Evolutionary conservation across 2,329 filamentous ascomycete genomes (phyloP), one percentile per base, ranked within the genome.

Genomic region (Cordyceps pruinosa): DNA sequence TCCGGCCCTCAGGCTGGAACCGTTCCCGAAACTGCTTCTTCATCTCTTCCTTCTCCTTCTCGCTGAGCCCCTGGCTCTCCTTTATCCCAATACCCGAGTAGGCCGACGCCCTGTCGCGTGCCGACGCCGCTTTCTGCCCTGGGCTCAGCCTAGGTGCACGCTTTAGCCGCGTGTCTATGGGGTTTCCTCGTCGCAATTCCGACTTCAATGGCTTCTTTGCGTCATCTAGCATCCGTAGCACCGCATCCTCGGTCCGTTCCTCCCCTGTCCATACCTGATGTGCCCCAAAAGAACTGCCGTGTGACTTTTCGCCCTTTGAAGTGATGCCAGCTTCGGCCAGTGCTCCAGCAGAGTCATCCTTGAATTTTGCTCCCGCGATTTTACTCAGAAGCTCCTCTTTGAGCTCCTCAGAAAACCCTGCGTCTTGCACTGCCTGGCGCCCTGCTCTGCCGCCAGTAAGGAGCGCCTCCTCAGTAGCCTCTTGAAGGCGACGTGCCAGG

Each of bases 181-280:
- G 73, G 9, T 75, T 75, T 2, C 77, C 77, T 35, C 82, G 73
- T 3, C n/a, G n/a, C n/a, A 80, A 64, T 1, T 71, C 74, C 4
- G 75, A 75, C 15, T 69, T 72, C 49, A 95, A 74, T 0, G 87
- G 88, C 66, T 91, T 90, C 59, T 83, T 83, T 26, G 89, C 82
- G 67, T 96, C 90, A 57, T 89, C 82, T 12, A 94, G 72, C 88
- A 97, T 97, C 32, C 94, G 85, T 49, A 96, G 74, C 23, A 90
- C 85, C 1, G 87, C 80, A 69, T 97, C 91, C 63, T 86, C 82
- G 1, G 87, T 73, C 5, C 75, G 77, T 72, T 97, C 94, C 13
- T 81, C 77, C 2, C 93, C 94, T 0, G 81, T 84, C 94, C 94
- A 99, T 1, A 87, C 80, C 13, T 55, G 51, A 12, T 49, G 32